These are phyloP conservation scores for Leccinum subatratum DNA, from an alignment of 1,284 basidiomycete genomes.

Conservation along the genomic window DNA sequence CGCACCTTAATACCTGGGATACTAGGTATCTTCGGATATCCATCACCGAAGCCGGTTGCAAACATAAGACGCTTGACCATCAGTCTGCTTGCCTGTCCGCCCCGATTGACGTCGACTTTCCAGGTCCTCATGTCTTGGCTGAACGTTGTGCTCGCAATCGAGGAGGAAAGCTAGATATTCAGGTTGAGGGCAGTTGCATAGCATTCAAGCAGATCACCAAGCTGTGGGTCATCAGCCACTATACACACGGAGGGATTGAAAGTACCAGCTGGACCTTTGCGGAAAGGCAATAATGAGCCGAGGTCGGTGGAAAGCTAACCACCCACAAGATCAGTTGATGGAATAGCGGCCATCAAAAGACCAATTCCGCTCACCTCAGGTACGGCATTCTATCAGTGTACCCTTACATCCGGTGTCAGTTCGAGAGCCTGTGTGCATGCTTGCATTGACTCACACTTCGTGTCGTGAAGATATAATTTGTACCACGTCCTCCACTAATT, in stretches of 20 bases:
- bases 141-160: too few relatives aligned
- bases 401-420: constrained; percentile 20
- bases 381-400: constrained; percentile 24
- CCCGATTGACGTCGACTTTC: constrained; percentile 30
- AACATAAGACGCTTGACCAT: constrained; percentile 35
- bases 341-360: neutral
- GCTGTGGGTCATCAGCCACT: constrained; percentile 23
- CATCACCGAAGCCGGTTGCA: constrained; percentile 38
- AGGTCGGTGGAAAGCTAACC: constrained; percentile 34
- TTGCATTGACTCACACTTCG: constrained; percentile 21
- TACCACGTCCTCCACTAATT: constrained; percentile 32
- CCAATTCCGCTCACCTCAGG: constrained; percentile 19
- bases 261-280: constrained; percentile 27
- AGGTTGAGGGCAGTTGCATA: too few relatives aligned
- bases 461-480: constrained; percentile 25
- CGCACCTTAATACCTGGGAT: constrained; percentile 21
- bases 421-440: neutral
- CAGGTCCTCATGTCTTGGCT: constrained; percentile 26
- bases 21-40: constrained; percentile 33
- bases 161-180: constrained; percentile 29
- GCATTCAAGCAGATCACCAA: constrained; percentile 59
- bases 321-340: neutral
- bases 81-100: constrained; percentile 24
- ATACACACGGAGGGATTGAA: neutral
- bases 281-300: constrained; percentile 37